Base-by-base conservation (phyloP, 352 stramenopile genomes). In the Blastocystis sp. region DNA sequence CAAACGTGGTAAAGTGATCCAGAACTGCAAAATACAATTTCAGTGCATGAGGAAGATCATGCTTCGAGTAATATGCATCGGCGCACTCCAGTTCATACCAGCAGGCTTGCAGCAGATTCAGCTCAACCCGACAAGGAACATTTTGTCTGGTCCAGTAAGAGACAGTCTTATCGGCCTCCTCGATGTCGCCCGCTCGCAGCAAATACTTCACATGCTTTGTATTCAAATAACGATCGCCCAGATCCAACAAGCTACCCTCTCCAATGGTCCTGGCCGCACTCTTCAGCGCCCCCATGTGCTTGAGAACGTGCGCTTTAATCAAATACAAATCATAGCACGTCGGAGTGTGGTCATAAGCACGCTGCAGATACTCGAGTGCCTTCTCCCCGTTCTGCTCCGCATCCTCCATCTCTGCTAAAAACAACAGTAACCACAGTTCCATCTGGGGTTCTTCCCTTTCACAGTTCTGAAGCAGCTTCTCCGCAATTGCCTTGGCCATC, bases 291-390 rank as follows among this genome's bases (percentile, higher is more conserved):
- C 70, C 70, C 54, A n/a, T 43, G 54, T 80, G 70, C 8, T 37
- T 20, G 34, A 64, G 54, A 45, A 80, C 70, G 37, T 63, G 54
- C 47, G 70, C 70, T 26, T 80, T 80, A 20, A 43, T n/a, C 70
- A 80, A 41, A 39, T 80, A 62, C 70, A 80, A 34, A 37, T 80
- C 70, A 39, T 80, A 80, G 70, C 70, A 80, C 5, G 70, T 80
- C 23, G 70, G 70, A 23, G 70, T 80, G 70, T 80, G 70, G 15
- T 9, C 13, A 6, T 50, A 45, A 11, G 70, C 70, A 18, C 7
- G 13, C 26, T 80, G 47, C 47, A 80, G 47, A 4, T 37, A 34
- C 23, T 9, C 11, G 47, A 80, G 70, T 26, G 70, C 70, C 9
- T 13, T 39, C 0, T 63, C 45, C 39, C 20, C 6, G 9, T 41